Evolutionary conservation across 164 flowering plant species (phyloP).

Genomic region (Tetrastigma voinierianum): DNA sequence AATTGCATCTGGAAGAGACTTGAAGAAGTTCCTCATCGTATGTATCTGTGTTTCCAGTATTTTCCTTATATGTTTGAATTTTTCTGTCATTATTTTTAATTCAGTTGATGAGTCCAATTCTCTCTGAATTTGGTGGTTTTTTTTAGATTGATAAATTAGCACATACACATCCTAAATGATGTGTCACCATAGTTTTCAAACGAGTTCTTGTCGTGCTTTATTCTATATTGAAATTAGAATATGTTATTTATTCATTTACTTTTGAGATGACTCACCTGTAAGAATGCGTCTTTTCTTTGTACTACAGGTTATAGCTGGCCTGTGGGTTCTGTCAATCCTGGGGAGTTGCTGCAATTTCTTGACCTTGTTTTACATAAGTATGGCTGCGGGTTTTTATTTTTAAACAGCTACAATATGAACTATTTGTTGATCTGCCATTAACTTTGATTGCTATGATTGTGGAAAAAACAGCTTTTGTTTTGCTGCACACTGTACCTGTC

Average conservation of each 20-base stretch:
- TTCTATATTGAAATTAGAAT: too few species aligned
- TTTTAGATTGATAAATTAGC: too few species aligned
- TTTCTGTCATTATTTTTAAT: not conserved
- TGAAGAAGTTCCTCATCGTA: conserved; percentile 57
- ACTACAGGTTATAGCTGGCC: conserved; percentile 44
- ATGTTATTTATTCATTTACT: too few species aligned
- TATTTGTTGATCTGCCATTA: not conserved
- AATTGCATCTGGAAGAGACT: conserved; percentile 48
- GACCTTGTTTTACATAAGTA: conserved; percentile 56
- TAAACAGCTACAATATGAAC: not conserved
- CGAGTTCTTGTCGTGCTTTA: too few species aligned
- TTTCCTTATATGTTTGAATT: not conserved
- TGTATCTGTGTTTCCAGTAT: conserved; percentile 10
- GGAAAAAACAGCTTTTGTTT: conserved; percentile 55
- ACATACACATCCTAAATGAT: too few species aligned
- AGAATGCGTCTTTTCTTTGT: not conserved
- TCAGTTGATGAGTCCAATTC: too few species aligned
- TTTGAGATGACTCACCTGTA: not conserved
- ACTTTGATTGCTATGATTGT: not conserved
- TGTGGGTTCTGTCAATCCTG: conserved; percentile 54
- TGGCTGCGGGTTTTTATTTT: not conserved
- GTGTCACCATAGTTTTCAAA: too few species aligned
- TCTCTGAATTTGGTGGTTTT: too few species aligned
- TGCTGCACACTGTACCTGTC: conserved; percentile 71
- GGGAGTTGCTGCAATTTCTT: conserved; percentile 59